Base-by-base conservation (phyloP, 2,329 filamentous ascomycete genomes). In the Clarireedia monteithiana region DNA sequence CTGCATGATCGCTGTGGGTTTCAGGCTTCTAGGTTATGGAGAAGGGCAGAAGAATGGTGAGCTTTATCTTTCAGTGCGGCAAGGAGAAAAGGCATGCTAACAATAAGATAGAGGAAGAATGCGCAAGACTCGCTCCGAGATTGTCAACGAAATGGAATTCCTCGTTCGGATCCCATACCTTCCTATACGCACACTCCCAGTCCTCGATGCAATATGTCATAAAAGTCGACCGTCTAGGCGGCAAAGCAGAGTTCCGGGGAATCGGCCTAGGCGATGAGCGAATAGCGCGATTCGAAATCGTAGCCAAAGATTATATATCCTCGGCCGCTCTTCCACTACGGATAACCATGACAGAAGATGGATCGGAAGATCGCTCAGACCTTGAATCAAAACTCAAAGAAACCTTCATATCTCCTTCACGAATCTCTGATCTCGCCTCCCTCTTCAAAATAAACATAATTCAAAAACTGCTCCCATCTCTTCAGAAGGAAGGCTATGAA, bases 151-250 rank as follows among this genome's bases (percentile, higher is more conserved):
- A 84, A 72, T 97, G 94, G 94, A 96, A 96, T 71, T 75, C 83
- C 12, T 81, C 81, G 20, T 79, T 80, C 57, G 82, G 82, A 59
- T 83, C 84, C 14, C 86, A 89, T 68, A 82, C 86, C 55, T 96
- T 97, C 71, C 83, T 91, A 60, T 97, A 97, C 74, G 83, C 84
- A 3, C 91, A 96, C 71, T 77, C 82, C 24, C 89, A 95, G 69
- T 95, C 90, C 0, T 85, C 90, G 15, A 89, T 91, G 81, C 82
- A 86, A 58, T 96, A 88, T 68, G 77, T 96, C 27, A 70, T 96
- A 63, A 92, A 91, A 68, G 74, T 95, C 60, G 90, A 86, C 69
- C 82, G 90, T 53, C 79, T 96, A 64, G 91, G 91, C 45, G 79
- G 79, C 64, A 95, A 92, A 68, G 86, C 88, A n/a, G 85, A 96